These are phyloP conservation scores for Colletotrichum trifolii DNA, from an alignment of 2,329 filamentous ascomycete species.

Conservation along the genomic window DNA sequence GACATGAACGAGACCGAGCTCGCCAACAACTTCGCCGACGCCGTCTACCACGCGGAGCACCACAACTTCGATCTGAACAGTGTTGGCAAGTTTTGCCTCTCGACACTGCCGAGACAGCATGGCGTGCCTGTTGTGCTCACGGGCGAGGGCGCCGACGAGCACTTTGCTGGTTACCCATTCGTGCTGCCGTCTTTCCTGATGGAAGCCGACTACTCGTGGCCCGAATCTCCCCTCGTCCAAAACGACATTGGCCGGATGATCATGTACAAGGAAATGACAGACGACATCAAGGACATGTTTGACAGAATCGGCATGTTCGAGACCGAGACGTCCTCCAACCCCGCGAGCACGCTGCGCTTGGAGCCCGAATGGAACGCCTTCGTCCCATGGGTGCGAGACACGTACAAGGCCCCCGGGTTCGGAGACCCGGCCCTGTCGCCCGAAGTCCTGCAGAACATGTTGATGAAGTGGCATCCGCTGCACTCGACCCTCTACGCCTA, in stretches of 20 bases:
- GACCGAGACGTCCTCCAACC: too few species aligned
- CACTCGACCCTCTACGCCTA: slow-evolving; percentile 44
- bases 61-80: slow-evolving; percentile 60
- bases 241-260: slow-evolving; percentile 1
- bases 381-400: slow-evolving; percentile 26
- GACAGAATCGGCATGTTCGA: slow-evolving; percentile 29
- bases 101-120: slow-evolving; percentile 53
- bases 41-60: slow-evolving; percentile 46
- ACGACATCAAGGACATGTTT: slow-evolving; percentile 29
- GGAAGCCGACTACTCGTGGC: slow-evolving; percentile 56
- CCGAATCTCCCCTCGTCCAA: slow-evolving; percentile 34
- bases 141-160: slow-evolving; percentile 63
- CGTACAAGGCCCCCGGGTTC: slow-evolving; percentile 4
- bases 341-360: slow-evolving; percentile 14
- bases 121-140: slow-evolving; percentile 66
- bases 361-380: slow-evolving; percentile 8
- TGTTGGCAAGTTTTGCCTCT: slow-evolving; percentile 62
- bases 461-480: slow-evolving; percentile 43
- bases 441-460: slow-evolving; percentile 40
- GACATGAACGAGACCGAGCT: slow-evolving; percentile 44
- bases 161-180: slow-evolving; percentile 63
- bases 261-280: slow-evolving; percentile 22
- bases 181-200: slow-evolving; percentile 59
- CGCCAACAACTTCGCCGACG: slow-evolving; percentile 44
- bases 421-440: slow-evolving; percentile 17